Conservation (phyloP, 2,329 filamentous ascomycete species). For the Xylaria sp. region DNA sequence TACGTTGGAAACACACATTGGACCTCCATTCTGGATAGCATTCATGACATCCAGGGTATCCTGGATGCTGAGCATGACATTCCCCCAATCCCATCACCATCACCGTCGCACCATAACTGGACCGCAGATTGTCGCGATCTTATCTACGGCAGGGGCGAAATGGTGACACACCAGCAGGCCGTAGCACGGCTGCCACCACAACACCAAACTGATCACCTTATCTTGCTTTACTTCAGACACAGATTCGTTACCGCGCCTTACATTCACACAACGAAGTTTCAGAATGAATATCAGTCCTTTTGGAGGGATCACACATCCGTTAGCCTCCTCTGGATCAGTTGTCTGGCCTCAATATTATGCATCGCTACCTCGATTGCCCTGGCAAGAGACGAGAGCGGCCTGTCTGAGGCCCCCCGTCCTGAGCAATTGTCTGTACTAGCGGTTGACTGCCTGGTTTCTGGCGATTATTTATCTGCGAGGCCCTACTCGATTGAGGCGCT, state of each 20-base stretch:
- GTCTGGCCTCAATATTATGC: constrained; percentile 54
- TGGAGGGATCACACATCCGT: constrained; percentile 49
- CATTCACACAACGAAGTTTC: constrained; percentile 50
- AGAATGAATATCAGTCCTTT: constrained; percentile 54
- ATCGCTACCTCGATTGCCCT: constrained; percentile 47
- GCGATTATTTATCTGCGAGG: constrained; percentile 52
- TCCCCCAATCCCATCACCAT: constrained; percentile 36
- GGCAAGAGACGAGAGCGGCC: constrained; percentile 38
- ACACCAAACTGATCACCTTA: constrained; percentile 41
- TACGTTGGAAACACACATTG: constrained; percentile 46
- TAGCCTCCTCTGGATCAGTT: constrained; percentile 56
- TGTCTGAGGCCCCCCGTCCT: constrained; percentile 36
- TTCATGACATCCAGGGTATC: constrained; percentile 44
- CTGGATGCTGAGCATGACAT: constrained; percentile 38
- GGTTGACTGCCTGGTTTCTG: constrained; percentile 54
- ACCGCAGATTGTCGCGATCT: constrained; percentile 37
- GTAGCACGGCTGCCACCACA: constrained; percentile 40
- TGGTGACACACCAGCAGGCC: constrained; percentile 43
- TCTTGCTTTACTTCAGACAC: constrained; percentile 44
- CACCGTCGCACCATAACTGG: constrained; percentile 32
- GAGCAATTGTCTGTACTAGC: constrained; percentile 45
- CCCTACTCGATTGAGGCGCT: constrained; percentile 56
- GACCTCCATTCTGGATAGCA: constrained; percentile 45
- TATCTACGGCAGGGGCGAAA: constrained; percentile 36
- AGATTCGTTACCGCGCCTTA: constrained; percentile 44